Base-by-base conservation (phyloP, 2,329 filamentous ascomycete genomes). In the Chaetomium globosum region DNA sequence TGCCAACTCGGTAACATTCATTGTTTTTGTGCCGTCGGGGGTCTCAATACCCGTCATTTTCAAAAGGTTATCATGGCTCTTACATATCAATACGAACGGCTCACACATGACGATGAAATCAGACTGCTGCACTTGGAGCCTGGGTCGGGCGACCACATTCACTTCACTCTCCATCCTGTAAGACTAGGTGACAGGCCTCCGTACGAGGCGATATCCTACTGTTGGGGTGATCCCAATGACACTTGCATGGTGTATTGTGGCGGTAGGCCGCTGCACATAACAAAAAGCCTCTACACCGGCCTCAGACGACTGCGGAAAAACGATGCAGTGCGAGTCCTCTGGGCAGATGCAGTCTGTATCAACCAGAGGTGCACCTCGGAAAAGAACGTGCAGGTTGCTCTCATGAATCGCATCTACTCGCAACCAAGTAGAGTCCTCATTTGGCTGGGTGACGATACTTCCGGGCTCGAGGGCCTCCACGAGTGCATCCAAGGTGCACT, bases 381-480 rank as follows among this genome's bases (percentile, higher is more conserved):
- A 28, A 52, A 60, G 58, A 60, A 30, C 58, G 23, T 19, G 8
- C 58, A 60, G 31, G 30, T 60, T 6, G 28, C 10, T 23, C 58
- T 60, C 31, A 52, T 60, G 58, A 43, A 31, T 46, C 48, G 48
- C 48, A 60, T 55, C 51, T 55, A 54, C 49, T 54, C 51, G 7
- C 59, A 61, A n/a, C 59, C 59, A 7, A 61, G 23, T n/a, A 3
- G 26, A 12, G 36, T 61, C 3, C 59, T 61, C 26, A 21, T 61
- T 10, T 61, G 49, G 49, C 36, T 61, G 26, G 59, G 59, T 28
- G 59, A 61, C 12, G 26, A 61, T 49, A 48, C n/a, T n/a, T 48
- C 51, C 2, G 59, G 51, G 1, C 36, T 61, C 16, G 59, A 55
- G 8, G 59, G 51, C 2, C 51, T 61, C 10, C 16, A 54, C 8